phyloP scores from a whole-genome alignment of 768 basidiomycete species.

The Myochromella boudieri region DNA sequence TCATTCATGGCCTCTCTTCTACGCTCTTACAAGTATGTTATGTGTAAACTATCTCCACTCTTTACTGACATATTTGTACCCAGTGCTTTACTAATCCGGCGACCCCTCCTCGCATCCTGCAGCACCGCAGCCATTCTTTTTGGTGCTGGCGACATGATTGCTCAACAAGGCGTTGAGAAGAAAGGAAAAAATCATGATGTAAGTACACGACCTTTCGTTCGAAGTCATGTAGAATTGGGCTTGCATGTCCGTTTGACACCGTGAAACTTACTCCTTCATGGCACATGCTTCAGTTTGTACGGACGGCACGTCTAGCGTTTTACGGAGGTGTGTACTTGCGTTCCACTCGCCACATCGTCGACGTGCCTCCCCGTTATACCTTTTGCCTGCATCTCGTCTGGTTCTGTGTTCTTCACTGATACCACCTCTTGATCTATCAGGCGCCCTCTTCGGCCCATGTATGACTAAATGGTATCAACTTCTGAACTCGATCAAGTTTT shows the following conservation, averaged over 20 bases:
- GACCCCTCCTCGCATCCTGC: slow-evolving; percentile 65
- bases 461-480: slow-evolving; percentile 82
- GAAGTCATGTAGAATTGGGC: not conserved
- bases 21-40: slow-evolving; percentile 10
- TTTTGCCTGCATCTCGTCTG: not conserved
- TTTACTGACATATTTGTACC: not conserved
- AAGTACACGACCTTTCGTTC: slow-evolving; percentile 23
- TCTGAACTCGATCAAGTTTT: slow-evolving; percentile 70
- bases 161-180: slow-evolving; percentile 82
- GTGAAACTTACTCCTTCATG: slow-evolving; percentile 1
- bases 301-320: slow-evolving; percentile 64
- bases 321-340: slow-evolving; percentile 59
- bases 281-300: slow-evolving; percentile 39
- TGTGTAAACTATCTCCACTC: not conserved
- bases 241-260: not conserved
- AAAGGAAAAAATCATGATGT: slow-evolving; percentile 77
- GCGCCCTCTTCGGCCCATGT: slow-evolving; percentile 75
- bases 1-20: slow-evolving; percentile 10
- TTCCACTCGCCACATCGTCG: not conserved
- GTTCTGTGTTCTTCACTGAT: no score
- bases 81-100: slow-evolving; percentile 59
- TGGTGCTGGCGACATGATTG: slow-evolving; percentile 75
- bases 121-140: slow-evolving; percentile 67
- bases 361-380: not conserved
- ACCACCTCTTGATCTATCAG: slow-evolving; percentile 25